These are phyloP conservation scores for Akanthomyces dipterigenus DNA, from an alignment of 2,329 filamentous ascomycete species.

Conservation along the genomic window DNA sequence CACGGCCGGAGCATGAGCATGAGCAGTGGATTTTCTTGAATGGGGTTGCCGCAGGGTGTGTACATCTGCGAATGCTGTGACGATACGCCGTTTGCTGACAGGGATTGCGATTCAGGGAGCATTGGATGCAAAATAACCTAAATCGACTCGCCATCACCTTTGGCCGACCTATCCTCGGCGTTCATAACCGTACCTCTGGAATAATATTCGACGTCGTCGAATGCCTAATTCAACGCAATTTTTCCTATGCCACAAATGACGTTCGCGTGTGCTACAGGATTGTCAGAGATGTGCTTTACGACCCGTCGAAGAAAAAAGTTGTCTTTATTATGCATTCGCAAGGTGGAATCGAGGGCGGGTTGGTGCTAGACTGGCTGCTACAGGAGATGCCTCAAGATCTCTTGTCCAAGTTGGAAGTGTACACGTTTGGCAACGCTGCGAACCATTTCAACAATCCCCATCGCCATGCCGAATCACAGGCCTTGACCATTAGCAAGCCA, in stretches of 20 bases:
- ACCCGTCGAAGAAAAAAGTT: constrained; percentile 58
- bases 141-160: constrained; percentile 68
- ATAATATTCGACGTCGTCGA: constrained; percentile 72
- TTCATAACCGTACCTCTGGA: constrained; percentile 70
- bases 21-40: constrained; percentile 81
- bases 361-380: constrained; percentile 71
- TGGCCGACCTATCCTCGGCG: constrained; percentile 60
- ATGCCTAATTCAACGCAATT: constrained; percentile 69
- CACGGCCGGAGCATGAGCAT: constrained; percentile 43
- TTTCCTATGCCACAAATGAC: constrained; percentile 64
- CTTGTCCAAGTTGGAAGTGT: constrained; percentile 64
- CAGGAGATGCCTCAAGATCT: constrained; percentile 62
- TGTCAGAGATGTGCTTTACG: constrained; percentile 57
- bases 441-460: constrained; percentile 79
- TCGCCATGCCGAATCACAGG: constrained; percentile 41
- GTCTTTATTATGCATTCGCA: constrained; percentile 72
- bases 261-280: constrained; percentile 54
- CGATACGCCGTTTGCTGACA: constrained; percentile 11
- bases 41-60: constrained; percentile 58
- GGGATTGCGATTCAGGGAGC: constrained; percentile 32
- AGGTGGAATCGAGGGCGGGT: constrained; percentile 65
- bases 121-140: constrained; percentile 65
- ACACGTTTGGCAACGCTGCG: constrained; percentile 71
- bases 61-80: constrained; percentile 8
- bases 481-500: constrained; percentile 26